Conservation (phyloP, 1,284 basidiomycete species). For the Fomitopsis pinicola region DNA sequence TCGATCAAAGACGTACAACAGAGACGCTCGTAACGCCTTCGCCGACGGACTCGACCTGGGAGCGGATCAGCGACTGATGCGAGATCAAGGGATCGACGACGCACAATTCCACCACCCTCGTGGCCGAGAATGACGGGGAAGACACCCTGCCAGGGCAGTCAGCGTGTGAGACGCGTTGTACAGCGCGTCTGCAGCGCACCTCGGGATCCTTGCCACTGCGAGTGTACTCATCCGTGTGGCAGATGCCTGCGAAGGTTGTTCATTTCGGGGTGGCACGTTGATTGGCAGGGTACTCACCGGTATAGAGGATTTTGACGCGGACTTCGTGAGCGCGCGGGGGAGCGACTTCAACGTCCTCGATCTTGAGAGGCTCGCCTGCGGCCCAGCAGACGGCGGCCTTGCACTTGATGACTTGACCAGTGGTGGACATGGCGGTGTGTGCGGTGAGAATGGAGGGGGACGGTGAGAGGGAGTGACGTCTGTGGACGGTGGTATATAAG, state of each 20-base stretch:
- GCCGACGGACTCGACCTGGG: conserved; percentile 89
- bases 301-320: conserved; percentile 87
- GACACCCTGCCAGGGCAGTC: conserved; percentile 52
- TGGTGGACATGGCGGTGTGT: conserved; percentile 54
- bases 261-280: not conserved
- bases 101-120: conserved; percentile 82
- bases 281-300: conserved; percentile 48
- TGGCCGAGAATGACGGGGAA: conserved; percentile 96
- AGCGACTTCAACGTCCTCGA: conserved; percentile 92
- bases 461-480: conserved; percentile 4
- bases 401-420: conserved; percentile 81
- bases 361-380: conserved; percentile 82
- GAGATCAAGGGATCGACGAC: conserved; percentile 22
- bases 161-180: conserved; percentile 9
- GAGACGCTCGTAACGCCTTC: conserved; percentile 88
- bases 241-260: conserved; percentile 61
- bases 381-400: conserved; percentile 98
- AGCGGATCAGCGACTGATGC: conserved; percentile 3
- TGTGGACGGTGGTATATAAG: conserved; percentile 3
- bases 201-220: conserved; percentile 96
- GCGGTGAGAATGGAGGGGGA: conserved; percentile 3
- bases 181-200: conserved; percentile 33
- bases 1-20: conserved; percentile 35
- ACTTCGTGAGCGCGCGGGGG: conserved; percentile 92
- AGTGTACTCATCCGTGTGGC: conserved; percentile 98